phyloP scores from a whole-genome alignment of 345 rosid genomes.

The Laguncularia racemosa region DNA sequence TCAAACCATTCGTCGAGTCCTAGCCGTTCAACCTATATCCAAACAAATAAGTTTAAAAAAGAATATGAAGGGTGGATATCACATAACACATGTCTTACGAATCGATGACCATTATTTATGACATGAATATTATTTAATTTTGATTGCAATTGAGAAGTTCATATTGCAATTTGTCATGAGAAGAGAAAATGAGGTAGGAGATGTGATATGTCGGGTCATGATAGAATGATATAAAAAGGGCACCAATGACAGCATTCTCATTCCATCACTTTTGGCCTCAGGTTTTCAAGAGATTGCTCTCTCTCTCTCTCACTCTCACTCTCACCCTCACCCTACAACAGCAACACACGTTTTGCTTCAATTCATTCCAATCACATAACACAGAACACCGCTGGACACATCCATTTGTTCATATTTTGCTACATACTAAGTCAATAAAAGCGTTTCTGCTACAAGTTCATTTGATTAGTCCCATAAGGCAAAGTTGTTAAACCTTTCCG shows the following conservation, averaged over 20 bases:
- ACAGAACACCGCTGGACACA: neutral
- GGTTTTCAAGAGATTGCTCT: constrained; percentile 9
- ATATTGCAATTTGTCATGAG: no score
- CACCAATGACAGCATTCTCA: constrained; percentile 11
- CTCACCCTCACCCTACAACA: neutral
- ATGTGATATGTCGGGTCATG: constrained; percentile 17
- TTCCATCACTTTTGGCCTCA: constrained; percentile 22
- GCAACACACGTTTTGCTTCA: constrained; percentile 10
- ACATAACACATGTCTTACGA: no score
- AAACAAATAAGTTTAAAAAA: no score
- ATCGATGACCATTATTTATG: no score
- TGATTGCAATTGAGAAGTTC: no score
- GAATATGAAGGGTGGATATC: no score
- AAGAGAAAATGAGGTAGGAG: constrained; percentile 11
- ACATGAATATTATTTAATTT: no score
- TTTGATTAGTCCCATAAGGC: neutral
- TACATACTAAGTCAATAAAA: no score
- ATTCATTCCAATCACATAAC: neutral
- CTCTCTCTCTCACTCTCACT: neutral
- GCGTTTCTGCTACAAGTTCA: no score
- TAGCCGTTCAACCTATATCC: no score
- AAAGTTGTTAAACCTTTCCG: neutral
- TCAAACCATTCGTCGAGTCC: no score
- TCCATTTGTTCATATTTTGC: no score
- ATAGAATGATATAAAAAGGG: constrained; percentile 24